phyloP scores from a whole-genome alignment of 306 rosid genomes.

The Crotalaria pallida region DNA sequence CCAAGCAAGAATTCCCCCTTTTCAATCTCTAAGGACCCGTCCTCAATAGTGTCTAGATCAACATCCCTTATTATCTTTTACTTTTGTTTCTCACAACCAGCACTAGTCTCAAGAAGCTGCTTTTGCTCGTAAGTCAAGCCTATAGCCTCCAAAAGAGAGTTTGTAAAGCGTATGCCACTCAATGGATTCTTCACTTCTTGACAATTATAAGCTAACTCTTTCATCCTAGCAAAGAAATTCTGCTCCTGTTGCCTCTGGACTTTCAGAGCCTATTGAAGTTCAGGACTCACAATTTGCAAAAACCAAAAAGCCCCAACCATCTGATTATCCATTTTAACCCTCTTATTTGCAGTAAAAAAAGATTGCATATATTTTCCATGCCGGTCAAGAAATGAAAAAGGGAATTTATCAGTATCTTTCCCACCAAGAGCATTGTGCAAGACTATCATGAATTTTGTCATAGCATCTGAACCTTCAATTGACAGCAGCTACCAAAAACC shows the following conservation, averaged over 20 bases:
- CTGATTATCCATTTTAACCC: slow-evolving; percentile 73
- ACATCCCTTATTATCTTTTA: slow-evolving; percentile 66
- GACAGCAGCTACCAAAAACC: slow-evolving; percentile 87
- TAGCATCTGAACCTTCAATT: slow-evolving; percentile 77
- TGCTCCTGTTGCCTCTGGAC: slow-evolving; percentile 85
- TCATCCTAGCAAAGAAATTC: slow-evolving; percentile 67
- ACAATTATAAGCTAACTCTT: slow-evolving; percentile 88
- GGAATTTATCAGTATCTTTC: slow-evolving; percentile 67
- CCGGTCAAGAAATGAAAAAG: slow-evolving; percentile 70
- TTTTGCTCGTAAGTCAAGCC: slow-evolving; percentile 82
- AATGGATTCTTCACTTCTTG: slow-evolving; percentile 91
- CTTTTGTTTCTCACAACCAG: slow-evolving; percentile 95
- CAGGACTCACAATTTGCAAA: slow-evolving; percentile 83
- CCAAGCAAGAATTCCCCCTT: slow-evolving; percentile 82
- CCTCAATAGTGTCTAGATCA: slow-evolving; percentile 67
- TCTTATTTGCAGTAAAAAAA: slow-evolving; percentile 87
- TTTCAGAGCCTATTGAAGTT: slow-evolving; percentile 74
- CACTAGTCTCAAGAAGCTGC: slow-evolving; percentile 87
- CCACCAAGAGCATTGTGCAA: slow-evolving; percentile 91
- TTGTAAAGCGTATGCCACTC: slow-evolving; percentile 86
- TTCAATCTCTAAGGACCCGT: slow-evolving; percentile 91
- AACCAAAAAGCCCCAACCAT: slow-evolving; percentile 93
- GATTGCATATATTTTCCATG: slow-evolving; percentile 75
- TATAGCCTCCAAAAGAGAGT: slow-evolving; percentile 91
- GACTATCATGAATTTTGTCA: slow-evolving; percentile 93